Percentiles rank a stretch among this genome's conserved stretches.
phyloP scores from a whole-genome alignment of 352 stramenopile genomes.

The Phytopythium sindhum region DNA sequence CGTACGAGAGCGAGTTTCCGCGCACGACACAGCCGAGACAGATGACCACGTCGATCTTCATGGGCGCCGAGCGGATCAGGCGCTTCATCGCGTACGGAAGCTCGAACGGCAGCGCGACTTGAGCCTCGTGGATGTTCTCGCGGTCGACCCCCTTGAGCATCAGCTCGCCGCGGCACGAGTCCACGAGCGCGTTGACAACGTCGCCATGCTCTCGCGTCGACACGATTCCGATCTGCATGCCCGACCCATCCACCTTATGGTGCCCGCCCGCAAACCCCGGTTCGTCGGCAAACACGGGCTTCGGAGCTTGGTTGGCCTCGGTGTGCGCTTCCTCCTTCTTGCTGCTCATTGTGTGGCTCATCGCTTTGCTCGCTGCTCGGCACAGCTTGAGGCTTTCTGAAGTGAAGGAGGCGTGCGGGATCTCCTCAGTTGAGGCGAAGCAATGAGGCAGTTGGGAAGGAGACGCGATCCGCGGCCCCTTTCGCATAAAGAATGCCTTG shows the following conservation, averaged over 20 bases:
- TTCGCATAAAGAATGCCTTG: too few species aligned
- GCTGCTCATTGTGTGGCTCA: not conserved
- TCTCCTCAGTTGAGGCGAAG: too few species aligned
- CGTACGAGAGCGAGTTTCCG: slow-evolving; percentile 8
- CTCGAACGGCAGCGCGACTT: slow-evolving; percentile 31
- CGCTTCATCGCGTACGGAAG: slow-evolving; percentile 30
- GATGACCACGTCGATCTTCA: slow-evolving; percentile 17
- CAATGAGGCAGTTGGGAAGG: too few species aligned
- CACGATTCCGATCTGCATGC: slow-evolving; percentile 25
- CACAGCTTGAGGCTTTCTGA: not conserved
- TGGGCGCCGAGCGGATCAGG: slow-evolving; percentile 11
- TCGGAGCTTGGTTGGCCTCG: not conserved
- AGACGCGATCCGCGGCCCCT: too few species aligned
- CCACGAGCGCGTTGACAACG: slow-evolving; percentile 24
- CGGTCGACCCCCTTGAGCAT: slow-evolving; percentile 27
- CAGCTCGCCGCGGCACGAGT: slow-evolving; percentile 27
- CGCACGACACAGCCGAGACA: slow-evolving; percentile 6
- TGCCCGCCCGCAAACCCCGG: slow-evolving; percentile 28
- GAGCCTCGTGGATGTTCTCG: slow-evolving; percentile 23
- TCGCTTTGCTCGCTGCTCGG: not conserved
- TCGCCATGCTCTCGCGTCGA: slow-evolving; percentile 22
- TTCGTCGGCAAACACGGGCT: slow-evolving; percentile 20
- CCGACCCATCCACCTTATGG: slow-evolving; percentile 17
- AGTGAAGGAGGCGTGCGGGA: not conserved
- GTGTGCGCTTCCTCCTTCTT: not conserved